A percentile compares a stretch with the other conserved stretches of the same genome.
Conservation (phyloP, 306 rosid genomes). For the Acacia acuminata region DNA sequence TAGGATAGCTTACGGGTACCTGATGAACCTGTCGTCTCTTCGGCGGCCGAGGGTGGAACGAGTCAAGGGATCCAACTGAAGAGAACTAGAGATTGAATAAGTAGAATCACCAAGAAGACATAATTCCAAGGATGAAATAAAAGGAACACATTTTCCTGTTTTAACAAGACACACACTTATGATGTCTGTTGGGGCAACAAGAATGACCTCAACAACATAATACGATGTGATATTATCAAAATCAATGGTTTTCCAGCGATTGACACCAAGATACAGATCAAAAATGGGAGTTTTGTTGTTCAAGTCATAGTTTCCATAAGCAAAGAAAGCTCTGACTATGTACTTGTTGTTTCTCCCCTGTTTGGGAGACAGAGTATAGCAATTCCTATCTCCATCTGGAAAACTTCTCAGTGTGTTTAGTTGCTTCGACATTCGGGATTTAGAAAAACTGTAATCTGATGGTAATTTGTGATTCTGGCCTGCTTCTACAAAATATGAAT, state of each 20-base stretch:
- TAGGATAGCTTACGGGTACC: not conserved
- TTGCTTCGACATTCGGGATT: not conserved
- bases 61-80: not conserved
- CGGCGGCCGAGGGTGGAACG: not conserved
- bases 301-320: slow-evolving; percentile 38
- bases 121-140: slow-evolving; percentile 41
- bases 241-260: slow-evolving; percentile 33
- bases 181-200: slow-evolving; percentile 32
- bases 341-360: slow-evolving; percentile 33
- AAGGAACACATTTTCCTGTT: slow-evolving; percentile 44
- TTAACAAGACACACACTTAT: slow-evolving; percentile 48
- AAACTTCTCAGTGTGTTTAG: slow-evolving; percentile 47
- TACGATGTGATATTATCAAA: not conserved
- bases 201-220: slow-evolving; percentile 22
- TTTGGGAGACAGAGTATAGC: slow-evolving; percentile 48
- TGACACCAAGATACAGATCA: not conserved
- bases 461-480: not conserved
- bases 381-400: slow-evolving; percentile 21
- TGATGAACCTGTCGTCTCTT: not conserved
- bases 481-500: slow-evolving; percentile 7
- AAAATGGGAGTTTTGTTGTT: slow-evolving; percentile 11
- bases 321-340: slow-evolving; percentile 42
- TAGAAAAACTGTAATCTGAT: not conserved
- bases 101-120: not conserved
- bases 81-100: not conserved